A percentile compares a stretch with the other conserved stretches of the same genome.
These are phyloP conservation scores for Candida loeiensis DNA, from an alignment of 805 yeast genomes.

Conservation along the genomic window DNA sequence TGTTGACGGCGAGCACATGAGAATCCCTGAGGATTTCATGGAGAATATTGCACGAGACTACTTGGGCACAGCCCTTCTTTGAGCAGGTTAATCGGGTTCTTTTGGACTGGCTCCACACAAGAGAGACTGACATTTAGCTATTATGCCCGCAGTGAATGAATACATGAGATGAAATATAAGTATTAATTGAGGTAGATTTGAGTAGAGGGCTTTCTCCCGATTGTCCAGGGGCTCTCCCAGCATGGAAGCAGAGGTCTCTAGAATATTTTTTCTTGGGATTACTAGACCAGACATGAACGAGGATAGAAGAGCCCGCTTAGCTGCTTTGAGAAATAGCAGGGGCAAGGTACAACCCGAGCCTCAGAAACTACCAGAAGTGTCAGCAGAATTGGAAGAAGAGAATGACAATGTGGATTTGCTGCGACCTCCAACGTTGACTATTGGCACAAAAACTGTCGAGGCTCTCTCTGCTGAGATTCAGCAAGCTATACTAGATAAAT, in stretches of 20 bases:
- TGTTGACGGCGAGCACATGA: conserved; percentile 64
- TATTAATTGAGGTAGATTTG: too few relatives aligned
- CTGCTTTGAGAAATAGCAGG: conserved; percentile 8
- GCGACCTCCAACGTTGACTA: not conserved
- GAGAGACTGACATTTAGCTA: too few relatives aligned
- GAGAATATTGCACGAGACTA: conserved; percentile 40
- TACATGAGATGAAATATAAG: too few relatives aligned
- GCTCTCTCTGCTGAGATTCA: conserved; percentile 23
- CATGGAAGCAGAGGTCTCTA: not conserved
- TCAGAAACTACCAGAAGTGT: not conserved
- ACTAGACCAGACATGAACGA: conserved; percentile 5
- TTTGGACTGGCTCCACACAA: conserved; percentile 1
- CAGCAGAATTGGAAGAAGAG: not conserved
- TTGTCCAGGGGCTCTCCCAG: too few relatives aligned
- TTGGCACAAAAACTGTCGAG: conserved; percentile 25
- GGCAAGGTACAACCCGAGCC: not conserved
- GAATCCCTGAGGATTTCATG: conserved; percentile 51
- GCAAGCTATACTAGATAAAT: conserved; percentile 15
- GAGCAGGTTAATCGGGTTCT: not conserved
- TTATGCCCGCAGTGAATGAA: too few relatives aligned
- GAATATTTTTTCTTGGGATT: not conserved
- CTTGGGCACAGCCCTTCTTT: conserved; percentile 26
- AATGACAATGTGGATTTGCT: not conserved
- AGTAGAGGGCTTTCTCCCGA: too few relatives aligned
- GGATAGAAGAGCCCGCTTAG: conserved; percentile 6